Evolutionary conservation across 805 yeast genomes (phyloP).

Genomic region (Danielia oregonensis): DNA sequence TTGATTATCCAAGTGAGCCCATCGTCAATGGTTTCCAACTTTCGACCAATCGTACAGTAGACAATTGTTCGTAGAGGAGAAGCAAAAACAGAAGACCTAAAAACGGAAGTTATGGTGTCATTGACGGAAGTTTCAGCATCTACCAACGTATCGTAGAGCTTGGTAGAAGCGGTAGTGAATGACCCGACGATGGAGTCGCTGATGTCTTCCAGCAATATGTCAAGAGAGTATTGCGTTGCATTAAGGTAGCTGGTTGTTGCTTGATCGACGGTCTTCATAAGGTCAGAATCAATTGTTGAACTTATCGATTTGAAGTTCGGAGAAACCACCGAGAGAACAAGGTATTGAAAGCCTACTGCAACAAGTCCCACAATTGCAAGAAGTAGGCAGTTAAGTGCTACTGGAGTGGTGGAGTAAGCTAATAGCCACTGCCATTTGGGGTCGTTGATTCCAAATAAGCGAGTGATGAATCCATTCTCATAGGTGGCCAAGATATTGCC

Average conservation of each 20-base stretch:
- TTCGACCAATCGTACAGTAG: constrained; percentile 75
- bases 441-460: neutral
- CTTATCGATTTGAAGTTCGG: neutral
- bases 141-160: neutral
- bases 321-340: constrained; percentile 2
- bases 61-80: constrained; percentile 63
- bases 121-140: constrained; percentile 44
- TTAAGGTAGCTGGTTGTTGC: constrained; percentile 1
- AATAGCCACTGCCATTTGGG: neutral
- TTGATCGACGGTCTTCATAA: too few relatives aligned
- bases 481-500: neutral
- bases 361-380: constrained; percentile 6
- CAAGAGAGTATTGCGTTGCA: constrained; percentile 22
- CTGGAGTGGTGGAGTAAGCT: neutral
- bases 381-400: constrained; percentile 1
- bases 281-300: too few relatives aligned
- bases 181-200: constrained; percentile 68
- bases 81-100: constrained; percentile 66
- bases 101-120: constrained; percentile 51
- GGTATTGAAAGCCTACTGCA: constrained; percentile 5
- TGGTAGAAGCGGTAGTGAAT: constrained; percentile 56
- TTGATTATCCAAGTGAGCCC: constrained; percentile 80
- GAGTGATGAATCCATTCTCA: neutral
- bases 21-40: constrained; percentile 57
- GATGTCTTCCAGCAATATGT: constrained; percentile 44